Evolutionary conservation across 2,329 filamentous ascomycete genomes (phyloP).

Genomic region (Trichophyton mentagrophytes): DNA sequence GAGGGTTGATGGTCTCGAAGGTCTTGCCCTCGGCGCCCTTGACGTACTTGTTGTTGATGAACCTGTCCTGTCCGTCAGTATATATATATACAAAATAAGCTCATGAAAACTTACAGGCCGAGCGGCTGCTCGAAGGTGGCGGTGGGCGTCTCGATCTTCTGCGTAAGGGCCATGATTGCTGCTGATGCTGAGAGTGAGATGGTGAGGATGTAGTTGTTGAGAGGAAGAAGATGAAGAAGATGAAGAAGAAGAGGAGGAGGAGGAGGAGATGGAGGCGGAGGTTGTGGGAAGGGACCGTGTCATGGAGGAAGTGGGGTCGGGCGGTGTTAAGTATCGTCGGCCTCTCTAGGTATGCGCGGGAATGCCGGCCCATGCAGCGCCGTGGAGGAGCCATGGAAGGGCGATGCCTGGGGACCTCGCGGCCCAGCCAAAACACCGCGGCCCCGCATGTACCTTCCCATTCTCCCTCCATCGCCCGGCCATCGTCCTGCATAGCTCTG

Average conservation of each 20-base stretch:
- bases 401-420: neutral
- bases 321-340: neutral
- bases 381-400: neutral
- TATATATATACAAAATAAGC: neutral
- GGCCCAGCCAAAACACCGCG: neutral
- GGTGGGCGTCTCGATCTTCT: slow-evolving; percentile 29
- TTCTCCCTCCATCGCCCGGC: neutral
- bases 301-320: neutral
- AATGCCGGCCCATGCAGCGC: too few species aligned
- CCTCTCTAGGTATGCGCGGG: too few species aligned
- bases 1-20: slow-evolving; percentile 84
- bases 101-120: slow-evolving; percentile 23
- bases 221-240: neutral
- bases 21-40: slow-evolving; percentile 73
- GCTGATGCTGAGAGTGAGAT: neutral
- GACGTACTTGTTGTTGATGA: slow-evolving; percentile 73
- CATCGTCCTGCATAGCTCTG: neutral
- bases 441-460: neutral
- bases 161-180: slow-evolving; percentile 27
- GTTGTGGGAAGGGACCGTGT: neutral
- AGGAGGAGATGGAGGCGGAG: neutral
- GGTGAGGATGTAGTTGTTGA: neutral
- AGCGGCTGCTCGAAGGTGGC: slow-evolving; percentile 32
- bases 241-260: slow-evolving; percentile 8
- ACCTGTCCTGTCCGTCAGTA: slow-evolving; percentile 25